Evolutionary conservation across 139 green algal species (phyloP).

Genomic region (Chlamydomonas sp.): DNA sequence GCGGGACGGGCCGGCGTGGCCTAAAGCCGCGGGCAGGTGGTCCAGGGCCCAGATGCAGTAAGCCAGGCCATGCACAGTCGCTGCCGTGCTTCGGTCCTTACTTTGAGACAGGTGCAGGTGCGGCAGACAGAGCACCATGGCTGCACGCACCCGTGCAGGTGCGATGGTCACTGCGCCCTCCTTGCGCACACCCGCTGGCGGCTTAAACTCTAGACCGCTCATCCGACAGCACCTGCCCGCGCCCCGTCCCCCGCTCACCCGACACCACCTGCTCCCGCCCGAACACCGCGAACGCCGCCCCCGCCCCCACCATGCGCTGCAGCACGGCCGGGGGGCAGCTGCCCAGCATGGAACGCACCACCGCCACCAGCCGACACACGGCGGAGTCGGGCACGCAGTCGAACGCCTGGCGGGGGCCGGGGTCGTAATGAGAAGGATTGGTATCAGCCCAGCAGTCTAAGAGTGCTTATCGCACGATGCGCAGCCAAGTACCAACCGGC

Average conservation of each 20-base stretch:
- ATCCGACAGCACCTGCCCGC: too few relatives aligned
- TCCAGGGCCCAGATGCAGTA: background rate
- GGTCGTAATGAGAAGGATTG: background rate
- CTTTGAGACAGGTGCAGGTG: too few relatives aligned
- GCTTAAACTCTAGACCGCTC: too few relatives aligned
- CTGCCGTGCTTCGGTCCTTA: too few relatives aligned
- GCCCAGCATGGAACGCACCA: slow-evolving; percentile 55
- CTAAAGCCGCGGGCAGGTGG: too few relatives aligned
- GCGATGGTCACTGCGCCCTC: too few relatives aligned
- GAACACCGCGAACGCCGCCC: slow-evolving; percentile 76
- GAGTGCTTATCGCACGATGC: background rate
- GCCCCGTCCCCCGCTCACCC: too few relatives aligned
- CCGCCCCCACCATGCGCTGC: slow-evolving; percentile 41
- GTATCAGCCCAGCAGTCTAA: background rate
- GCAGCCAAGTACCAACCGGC: background rate
- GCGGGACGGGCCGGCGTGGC: slow-evolving; percentile 7
- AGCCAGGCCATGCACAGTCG: too few relatives aligned
- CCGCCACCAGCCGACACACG: slow-evolving; percentile 32
- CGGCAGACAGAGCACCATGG: too few relatives aligned
- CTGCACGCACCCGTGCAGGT: too few relatives aligned
- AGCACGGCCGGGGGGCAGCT: slow-evolving; percentile 45
- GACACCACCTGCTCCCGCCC: slow-evolving; percentile 50
- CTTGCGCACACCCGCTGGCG: too few relatives aligned
- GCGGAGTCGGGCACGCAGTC: slow-evolving; percentile 64
- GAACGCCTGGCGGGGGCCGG: slow-evolving; percentile 49